Conservation (phyloP, 148 eudicot species). For the Chenopodium berlandieri region DNA sequence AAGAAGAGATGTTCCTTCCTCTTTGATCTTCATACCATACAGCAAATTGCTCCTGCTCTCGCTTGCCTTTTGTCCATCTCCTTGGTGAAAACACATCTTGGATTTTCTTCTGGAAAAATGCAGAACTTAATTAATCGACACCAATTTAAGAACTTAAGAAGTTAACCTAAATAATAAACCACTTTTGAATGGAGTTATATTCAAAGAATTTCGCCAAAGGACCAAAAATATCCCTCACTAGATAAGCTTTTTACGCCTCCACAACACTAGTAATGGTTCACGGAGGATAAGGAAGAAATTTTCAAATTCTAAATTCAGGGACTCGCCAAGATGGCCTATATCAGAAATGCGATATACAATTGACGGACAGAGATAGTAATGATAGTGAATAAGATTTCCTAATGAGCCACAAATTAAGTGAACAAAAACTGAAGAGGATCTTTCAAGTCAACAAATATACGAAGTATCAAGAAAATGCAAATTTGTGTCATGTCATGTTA, state of each 20-base stretch:
- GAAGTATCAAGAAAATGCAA: too few species aligned
- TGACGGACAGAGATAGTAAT: background rate
- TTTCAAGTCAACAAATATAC: too few species aligned
- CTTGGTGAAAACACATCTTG: conserved; percentile 25
- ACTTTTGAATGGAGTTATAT: too few species aligned
- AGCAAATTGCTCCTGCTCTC: conserved; percentile 15
- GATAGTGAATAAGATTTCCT: background rate
- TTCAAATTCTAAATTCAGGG: background rate
- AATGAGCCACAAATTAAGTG: background rate
- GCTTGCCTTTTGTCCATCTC: conserved; percentile 32
- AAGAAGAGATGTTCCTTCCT: background rate
- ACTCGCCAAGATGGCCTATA: background rate
- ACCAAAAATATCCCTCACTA: too few species aligned
- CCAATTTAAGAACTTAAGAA: too few species aligned
- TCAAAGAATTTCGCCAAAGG: too few species aligned
- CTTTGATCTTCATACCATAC: conserved; percentile 16
- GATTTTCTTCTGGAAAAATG: conserved; percentile 30
- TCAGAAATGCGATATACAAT: too few species aligned
- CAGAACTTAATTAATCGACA: background rate
- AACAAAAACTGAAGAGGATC: background rate
- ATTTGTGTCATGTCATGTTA: background rate
- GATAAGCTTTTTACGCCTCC: too few species aligned
- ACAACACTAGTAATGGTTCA: too few species aligned
- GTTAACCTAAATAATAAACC: too few species aligned
- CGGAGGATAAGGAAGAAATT: too few species aligned